phyloP scores from a whole-genome alignment of 148 eudicot genomes.

The Heliamphora exappendiculata region DNA sequence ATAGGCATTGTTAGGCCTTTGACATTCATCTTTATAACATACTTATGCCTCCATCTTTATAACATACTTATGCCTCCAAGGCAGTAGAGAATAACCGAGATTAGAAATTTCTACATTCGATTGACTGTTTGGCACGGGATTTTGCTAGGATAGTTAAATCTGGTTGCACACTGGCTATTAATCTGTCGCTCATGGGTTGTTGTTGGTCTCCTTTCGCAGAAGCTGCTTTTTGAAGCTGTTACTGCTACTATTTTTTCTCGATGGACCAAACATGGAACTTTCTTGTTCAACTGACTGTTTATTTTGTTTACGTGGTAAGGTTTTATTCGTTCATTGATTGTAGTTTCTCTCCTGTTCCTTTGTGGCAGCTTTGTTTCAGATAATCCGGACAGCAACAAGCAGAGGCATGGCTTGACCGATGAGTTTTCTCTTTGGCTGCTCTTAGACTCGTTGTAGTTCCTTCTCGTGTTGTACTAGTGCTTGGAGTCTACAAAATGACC shows the following conservation, averaged over 20 bases:
- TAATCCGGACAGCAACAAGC: slow-evolving; percentile 51
- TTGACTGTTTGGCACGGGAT: neutral
- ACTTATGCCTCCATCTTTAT: neutral
- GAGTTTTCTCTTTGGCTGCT: neutral
- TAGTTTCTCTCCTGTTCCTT: slow-evolving; percentile 6
- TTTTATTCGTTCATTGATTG: slow-evolving; percentile 6
- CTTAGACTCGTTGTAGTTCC: too few relatives aligned
- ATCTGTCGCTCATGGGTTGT: too few relatives aligned
- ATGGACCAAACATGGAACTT: neutral
- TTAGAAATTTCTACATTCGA: neutral
- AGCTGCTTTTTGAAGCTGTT: too few relatives aligned
- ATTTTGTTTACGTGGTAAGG: neutral
- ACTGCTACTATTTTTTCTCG: too few relatives aligned
- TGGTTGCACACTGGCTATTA: neutral
- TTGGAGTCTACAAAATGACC: neutral
- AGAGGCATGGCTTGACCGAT: slow-evolving; percentile 41
- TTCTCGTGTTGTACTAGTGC: too few relatives aligned
- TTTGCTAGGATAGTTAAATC: neutral
- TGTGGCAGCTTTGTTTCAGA: slow-evolving; percentile 55
- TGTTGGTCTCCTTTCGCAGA: too few relatives aligned
- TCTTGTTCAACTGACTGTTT: neutral
- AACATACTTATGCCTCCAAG: too few relatives aligned
- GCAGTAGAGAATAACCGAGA: neutral
- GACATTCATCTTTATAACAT: neutral
- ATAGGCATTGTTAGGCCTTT: neutral